Percentiles rank a stretch among this genome's conserved stretches.
These are phyloP conservation scores for Stagonosporopsis cucurbitacearum DNA, from an alignment of 2,329 filamentous ascomycete genomes.

Conservation along the genomic window DNA sequence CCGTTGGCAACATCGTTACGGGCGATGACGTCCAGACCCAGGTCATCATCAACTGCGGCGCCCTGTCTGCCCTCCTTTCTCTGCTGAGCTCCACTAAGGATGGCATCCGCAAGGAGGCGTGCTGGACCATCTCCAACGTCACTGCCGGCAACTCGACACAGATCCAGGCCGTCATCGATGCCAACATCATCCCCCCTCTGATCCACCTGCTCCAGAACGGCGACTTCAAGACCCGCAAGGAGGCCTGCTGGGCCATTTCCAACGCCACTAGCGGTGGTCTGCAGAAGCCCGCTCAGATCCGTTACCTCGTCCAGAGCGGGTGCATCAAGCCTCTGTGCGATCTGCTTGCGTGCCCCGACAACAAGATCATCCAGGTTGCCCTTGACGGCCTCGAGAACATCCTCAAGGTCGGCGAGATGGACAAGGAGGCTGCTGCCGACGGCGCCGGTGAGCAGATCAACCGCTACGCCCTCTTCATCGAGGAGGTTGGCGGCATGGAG, in stretches of 20 bases:
- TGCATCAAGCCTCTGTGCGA: constrained; percentile 98
- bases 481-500: constrained; percentile 99
- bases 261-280: constrained; percentile 97
- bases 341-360: constrained; percentile 92
- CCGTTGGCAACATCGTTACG: constrained; percentile 98
- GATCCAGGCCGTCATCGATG: constrained; percentile 95
- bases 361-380: constrained; percentile 99
- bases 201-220: constrained; percentile 96
- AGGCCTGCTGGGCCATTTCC: constrained; percentile 99
- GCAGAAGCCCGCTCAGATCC: constrained; percentile 98
- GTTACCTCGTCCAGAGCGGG: constrained; percentile 89
- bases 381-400: constrained; percentile 99
- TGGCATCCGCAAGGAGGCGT: constrained; percentile 98
- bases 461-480: constrained; percentile 96
- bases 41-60: constrained; percentile 98
- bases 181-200: constrained; percentile 93
- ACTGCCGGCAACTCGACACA: constrained; percentile 97
- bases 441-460: constrained; percentile 74
- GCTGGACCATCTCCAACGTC: constrained; percentile 99
- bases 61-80: constrained; percentile 88
- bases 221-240: constrained; percentile 98
- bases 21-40: constrained; percentile 99
- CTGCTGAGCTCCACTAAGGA: constrained; percentile 97
- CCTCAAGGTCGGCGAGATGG: constrained; percentile 97
- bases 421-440: constrained; percentile 84